Evolutionary conservation across 2,329 filamentous ascomycete species (phyloP).

Genomic region (Tolypocladium tropicale): DNA sequence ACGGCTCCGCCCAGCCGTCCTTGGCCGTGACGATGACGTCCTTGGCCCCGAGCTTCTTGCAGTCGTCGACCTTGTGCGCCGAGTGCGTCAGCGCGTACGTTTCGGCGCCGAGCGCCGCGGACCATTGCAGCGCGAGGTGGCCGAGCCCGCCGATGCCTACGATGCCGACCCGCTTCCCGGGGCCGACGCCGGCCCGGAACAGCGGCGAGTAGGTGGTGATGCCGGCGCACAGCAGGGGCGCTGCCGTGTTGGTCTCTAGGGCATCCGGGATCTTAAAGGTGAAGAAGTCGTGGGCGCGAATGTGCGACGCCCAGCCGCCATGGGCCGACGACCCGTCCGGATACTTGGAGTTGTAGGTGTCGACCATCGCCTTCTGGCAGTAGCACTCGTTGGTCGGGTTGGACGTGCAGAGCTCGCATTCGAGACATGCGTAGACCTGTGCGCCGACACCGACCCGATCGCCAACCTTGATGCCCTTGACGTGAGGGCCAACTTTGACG

Average conservation of each 20-base stretch:
- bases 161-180: constrained; percentile 61
- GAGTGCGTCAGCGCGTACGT: constrained; percentile 54
- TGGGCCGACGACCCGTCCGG: constrained; percentile 50
- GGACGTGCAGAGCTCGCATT: constrained; percentile 35
- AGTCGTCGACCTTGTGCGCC: constrained; percentile 47
- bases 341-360: constrained; percentile 50
- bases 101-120: constrained; percentile 59
- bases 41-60: constrained; percentile 51
- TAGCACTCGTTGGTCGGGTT: constrained; percentile 35
- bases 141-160: constrained; percentile 65
- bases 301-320: constrained; percentile 49
- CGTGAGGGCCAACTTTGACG: constrained; percentile 33
- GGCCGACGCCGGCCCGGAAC: constrained; percentile 54
- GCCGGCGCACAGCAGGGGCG: constrained; percentile 70
- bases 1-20: constrained; percentile 46
- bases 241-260: constrained; percentile 36
- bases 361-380: constrained; percentile 31
- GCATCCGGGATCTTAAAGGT: constrained; percentile 46
- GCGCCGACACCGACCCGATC: constrained; percentile 57
- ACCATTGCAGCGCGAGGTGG: constrained; percentile 63
- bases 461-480: constrained; percentile 43
- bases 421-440: constrained; percentile 46
- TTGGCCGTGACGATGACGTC: constrained; percentile 35
- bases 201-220: constrained; percentile 65
- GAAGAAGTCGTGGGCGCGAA: constrained; percentile 46